phyloP scores from a whole-genome alignment of 257 asterid species.

The Capsicum baccatum region DNA sequence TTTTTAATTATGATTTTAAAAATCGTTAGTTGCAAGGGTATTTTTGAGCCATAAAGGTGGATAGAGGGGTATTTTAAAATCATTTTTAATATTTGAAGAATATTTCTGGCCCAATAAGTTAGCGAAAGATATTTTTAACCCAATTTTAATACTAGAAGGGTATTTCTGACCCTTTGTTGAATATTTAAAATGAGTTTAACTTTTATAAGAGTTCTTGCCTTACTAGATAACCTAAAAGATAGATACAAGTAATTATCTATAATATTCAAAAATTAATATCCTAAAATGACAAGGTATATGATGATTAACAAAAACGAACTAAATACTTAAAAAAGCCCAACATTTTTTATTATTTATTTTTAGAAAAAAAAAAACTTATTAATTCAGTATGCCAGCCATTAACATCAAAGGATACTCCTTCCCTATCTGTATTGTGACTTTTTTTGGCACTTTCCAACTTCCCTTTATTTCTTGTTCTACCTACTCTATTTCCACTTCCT shows the following conservation, averaged over 20 bases:
- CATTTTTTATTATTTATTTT: neutral
- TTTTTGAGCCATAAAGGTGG: too few species aligned
- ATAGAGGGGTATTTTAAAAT: too few species aligned
- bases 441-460: constrained; percentile 35
- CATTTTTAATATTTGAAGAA: too few species aligned
- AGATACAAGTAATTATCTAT: neutral
- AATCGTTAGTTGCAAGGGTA: too few species aligned
- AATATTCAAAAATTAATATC: neutral
- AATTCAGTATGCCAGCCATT: constrained; percentile 15
- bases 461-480: neutral
- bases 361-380: neutral
- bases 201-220: neutral
- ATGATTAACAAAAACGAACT: neutral
- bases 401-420: constrained; percentile 3
- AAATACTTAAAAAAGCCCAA: neutral
- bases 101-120: too few species aligned
- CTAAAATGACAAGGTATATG: neutral
- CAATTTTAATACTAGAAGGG: too few species aligned
- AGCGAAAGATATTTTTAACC: too few species aligned
- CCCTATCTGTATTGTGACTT: constrained; percentile 8
- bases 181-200: neutral
- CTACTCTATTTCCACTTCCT: neutral
- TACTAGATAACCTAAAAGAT: neutral
- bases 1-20: too few species aligned
- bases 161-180: too few species aligned